Percentiles rank a stretch among this genome's conserved stretches.
These are phyloP conservation scores for Verticillium zaregamsianum DNA, from an alignment of 2,329 filamentous ascomycete genomes.

Conservation along the genomic window DNA sequence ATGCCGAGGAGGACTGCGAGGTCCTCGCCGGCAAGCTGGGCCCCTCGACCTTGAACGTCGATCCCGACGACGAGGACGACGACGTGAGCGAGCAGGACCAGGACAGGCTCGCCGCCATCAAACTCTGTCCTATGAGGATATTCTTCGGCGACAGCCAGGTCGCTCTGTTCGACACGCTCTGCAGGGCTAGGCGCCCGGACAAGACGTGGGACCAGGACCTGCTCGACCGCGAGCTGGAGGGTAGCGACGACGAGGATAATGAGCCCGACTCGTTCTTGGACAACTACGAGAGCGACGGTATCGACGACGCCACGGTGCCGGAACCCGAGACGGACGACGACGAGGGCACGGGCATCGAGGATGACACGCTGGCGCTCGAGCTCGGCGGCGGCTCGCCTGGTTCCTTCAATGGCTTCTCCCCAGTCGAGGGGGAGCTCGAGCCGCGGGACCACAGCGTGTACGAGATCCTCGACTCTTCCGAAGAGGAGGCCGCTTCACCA, in stretches of 20 bases:
- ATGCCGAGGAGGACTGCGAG: background rate
- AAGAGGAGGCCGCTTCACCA: background rate
- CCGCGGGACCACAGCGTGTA: background rate
- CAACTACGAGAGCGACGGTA: conserved; percentile 34
- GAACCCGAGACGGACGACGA: conserved; percentile 11
- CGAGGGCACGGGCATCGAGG: conserved; percentile 2
- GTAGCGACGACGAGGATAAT: background rate
- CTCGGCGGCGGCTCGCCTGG: background rate
- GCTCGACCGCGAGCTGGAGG: background rate
- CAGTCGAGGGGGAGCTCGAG: background rate
- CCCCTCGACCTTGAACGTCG: background rate
- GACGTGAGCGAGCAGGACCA: background rate
- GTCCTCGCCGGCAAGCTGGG: background rate
- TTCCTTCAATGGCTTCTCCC: background rate
- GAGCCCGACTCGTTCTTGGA: conserved; percentile 8
- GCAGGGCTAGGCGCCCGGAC: background rate
- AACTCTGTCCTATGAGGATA: background rate
- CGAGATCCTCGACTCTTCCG: background rate
- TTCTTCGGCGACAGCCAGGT: background rate
- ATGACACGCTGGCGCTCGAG: background rate
- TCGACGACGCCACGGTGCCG: conserved; percentile 28
- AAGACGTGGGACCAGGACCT: background rate
- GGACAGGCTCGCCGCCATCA: background rate
- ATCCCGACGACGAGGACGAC: background rate
- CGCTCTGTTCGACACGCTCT: background rate